Base-by-base conservation (phyloP, 2,329 filamentous ascomycete species). In the Fusarium subglutinans region DNA sequence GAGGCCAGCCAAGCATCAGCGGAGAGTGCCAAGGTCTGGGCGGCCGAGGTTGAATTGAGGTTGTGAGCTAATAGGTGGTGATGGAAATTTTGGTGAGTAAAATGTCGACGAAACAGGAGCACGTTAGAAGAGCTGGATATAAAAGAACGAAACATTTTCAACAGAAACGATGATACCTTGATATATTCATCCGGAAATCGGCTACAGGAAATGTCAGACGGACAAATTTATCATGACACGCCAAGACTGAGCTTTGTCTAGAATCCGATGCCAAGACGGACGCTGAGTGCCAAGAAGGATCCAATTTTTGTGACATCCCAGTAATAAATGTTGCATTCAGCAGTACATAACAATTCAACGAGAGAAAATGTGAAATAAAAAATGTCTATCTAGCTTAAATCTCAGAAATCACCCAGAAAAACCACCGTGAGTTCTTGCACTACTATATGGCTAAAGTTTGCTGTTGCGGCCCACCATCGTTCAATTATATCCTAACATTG, bases 11-110 rank as follows among this genome's bases (percentile, higher is more conserved):
- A 69, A 71, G 66, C 61, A 63, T 65, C 63, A 33, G 59, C 63
- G 63, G 65, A 65, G 65, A 63, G 71, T 62, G 76, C 76, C 76
- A 78, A 78, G 76, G 63, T 55, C 70, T 78, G 72, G 76, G 72
- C 76, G 60, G 48, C 66, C 68, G 54, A 68, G 61, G 69, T 57
- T 55, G 67, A 64, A 24, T 24, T 24, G 24, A 24, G 51, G 63
- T 38, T 45, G 18, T 33, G 41, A 41, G 30, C 56, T 33, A 45
- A 45, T 17, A 56, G 26, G 33, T 55, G 50, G 45, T 40, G 63
- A 57, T 60, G 40, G 44, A 38, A 28, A n/a, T 56, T 24, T 54
- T n/a, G 38, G 26, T 24, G 38, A 43, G 35, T 43, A 26, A 41
- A 41, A 40, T 54, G 24, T 54, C 15, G 51, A 28, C 24, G 53